Percentiles rank a stretch among this genome's conserved stretches.
Conservation (phyloP, 2,329 filamentous ascomycete genomes). For the Thelonectria blattea region DNA sequence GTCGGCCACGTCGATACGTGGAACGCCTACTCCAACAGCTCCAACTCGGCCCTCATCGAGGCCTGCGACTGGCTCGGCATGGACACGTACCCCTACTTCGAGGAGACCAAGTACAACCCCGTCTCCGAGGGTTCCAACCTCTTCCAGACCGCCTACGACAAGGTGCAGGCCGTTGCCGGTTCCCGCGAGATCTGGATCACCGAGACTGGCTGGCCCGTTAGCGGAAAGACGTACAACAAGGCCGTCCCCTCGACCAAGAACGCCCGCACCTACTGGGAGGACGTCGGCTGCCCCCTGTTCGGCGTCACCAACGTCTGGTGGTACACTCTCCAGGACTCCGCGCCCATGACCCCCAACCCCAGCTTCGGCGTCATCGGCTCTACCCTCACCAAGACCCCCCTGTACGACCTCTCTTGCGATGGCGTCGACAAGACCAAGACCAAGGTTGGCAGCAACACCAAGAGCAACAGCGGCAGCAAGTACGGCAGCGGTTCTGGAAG, state of each 20-base stretch:
- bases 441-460: constrained; percentile 15
- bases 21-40: constrained; percentile 76
- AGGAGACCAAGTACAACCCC: constrained; percentile 70
- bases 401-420: constrained; percentile 66
- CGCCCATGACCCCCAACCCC: constrained; percentile 64
- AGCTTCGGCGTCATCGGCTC: constrained; percentile 73
- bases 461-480: neutral
- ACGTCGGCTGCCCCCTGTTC: constrained; percentile 76
- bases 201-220: constrained; percentile 87
- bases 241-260: constrained; percentile 70
- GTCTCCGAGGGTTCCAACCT: constrained; percentile 69
- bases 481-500: constrained; percentile 12
- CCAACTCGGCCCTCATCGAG: constrained; percentile 73
- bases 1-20: constrained; percentile 92
- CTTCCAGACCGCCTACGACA: constrained; percentile 70
- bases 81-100: constrained; percentile 86
- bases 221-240: constrained; percentile 65
- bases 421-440: constrained; percentile 30
- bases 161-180: constrained; percentile 62
- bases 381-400: constrained; percentile 57
- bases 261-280: constrained; percentile 80
- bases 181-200: constrained; percentile 84
- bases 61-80: constrained; percentile 81
- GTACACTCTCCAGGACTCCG: constrained; percentile 76
- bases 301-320: constrained; percentile 73